phyloP scores from a whole-genome alignment of 2,329 filamentous ascomycete species.

The Neopestalotiopsis sp. region DNA sequence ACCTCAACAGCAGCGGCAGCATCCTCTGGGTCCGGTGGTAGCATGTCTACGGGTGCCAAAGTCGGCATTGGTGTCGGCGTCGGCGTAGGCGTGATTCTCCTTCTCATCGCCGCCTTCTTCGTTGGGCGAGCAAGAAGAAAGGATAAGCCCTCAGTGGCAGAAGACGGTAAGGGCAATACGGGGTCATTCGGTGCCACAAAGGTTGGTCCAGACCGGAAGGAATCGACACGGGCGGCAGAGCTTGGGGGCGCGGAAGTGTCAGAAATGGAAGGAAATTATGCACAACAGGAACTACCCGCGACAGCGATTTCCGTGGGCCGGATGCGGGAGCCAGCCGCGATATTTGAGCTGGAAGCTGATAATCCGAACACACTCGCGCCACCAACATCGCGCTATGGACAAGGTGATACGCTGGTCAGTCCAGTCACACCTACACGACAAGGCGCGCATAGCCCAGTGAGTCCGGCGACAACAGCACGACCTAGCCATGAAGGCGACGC shows the following conservation, averaged over 20 bases:
- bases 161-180: not conserved
- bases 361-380: not conserved
- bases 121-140: not conserved
- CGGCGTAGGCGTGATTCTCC: conserved; percentile 5
- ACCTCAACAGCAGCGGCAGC: not conserved
- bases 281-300: conserved; percentile 10
- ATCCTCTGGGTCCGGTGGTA: not conserved
- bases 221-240: not conserved
- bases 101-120: conserved; percentile 6
- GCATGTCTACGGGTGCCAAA: conserved; percentile 5
- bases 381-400: not conserved
- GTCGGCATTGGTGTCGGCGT: conserved; percentile 15
- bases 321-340: conserved; percentile 8
- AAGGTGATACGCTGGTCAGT: conserved; percentile 7
- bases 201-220: not conserved
- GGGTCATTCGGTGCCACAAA: not conserved
- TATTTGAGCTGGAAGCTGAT: conserved; percentile 13
- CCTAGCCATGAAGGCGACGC: not conserved
- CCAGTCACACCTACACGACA: not conserved
- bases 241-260: not conserved
- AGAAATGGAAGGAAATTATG: conserved; percentile 3
- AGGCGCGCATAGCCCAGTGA: not conserved
- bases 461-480: not conserved
- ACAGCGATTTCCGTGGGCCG: conserved; percentile 7
- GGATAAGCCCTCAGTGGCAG: not conserved